Evolutionary conservation across 2,329 filamentous ascomycete species (phyloP).

Genomic region (Pseudophaeomoniella oleicola): DNA sequence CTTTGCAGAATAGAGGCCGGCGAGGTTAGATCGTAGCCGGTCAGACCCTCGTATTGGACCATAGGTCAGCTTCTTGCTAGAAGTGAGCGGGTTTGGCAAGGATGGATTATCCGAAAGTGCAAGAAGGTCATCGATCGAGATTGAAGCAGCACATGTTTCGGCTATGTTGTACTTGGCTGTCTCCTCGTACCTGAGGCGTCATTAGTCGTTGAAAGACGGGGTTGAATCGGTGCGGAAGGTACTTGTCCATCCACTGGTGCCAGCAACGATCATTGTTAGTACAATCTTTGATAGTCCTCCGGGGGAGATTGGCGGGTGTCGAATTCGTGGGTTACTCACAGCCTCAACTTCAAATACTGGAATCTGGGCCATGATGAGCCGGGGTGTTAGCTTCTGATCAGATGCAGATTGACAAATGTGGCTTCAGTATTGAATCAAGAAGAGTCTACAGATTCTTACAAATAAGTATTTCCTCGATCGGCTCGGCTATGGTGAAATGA

Average conservation of each 20-base stretch:
- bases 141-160: slow-evolving; percentile 63
- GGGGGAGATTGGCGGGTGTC: no score
- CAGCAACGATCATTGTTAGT: no score
- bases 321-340: slow-evolving; percentile 23
- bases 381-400: no score
- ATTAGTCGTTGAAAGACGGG: slow-evolving; percentile 28
- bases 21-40: slow-evolving; percentile 15
- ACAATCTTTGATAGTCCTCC: no score
- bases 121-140: slow-evolving; percentile 55
- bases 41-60: slow-evolving; percentile 14
- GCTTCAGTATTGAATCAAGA: no score
- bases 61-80: slow-evolving; percentile 12
- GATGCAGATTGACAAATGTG: no score
- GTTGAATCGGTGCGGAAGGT: no score
- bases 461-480: no score
- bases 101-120: slow-evolving; percentile 34
- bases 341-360: slow-evolving; percentile 47
- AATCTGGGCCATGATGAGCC: slow-evolving; percentile 23
- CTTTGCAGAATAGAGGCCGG: slow-evolving; percentile 27
- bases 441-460: no score
- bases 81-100: slow-evolving; percentile 6
- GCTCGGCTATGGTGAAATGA: no score
- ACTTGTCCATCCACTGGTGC: slow-evolving; percentile 47
- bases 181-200: slow-evolving; percentile 41
- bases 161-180: slow-evolving; percentile 52